phyloP scores from a whole-genome alignment of 73 alveolate genomes.

The Paramecium bursaria region DNA sequence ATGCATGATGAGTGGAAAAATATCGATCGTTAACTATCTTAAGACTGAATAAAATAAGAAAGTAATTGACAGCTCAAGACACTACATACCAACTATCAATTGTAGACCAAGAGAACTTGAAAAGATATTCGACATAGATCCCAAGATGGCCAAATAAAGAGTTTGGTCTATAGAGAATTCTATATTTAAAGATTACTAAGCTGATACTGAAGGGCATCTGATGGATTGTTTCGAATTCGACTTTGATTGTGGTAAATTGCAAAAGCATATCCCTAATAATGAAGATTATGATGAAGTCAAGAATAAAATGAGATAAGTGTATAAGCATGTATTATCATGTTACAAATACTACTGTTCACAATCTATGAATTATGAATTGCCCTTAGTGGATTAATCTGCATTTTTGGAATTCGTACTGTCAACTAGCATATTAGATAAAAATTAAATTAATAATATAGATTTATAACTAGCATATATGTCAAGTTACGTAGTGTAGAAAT shows the following conservation, averaged over 20 bases:
- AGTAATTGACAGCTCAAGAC: conserved; percentile 8
- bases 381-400: conserved; percentile 1
- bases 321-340: conserved; percentile 20
- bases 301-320: conserved; percentile 16
- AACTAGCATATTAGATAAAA: conserved; percentile 27
- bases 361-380: conserved; percentile 42
- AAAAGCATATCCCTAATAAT: conserved; percentile 14
- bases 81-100: conserved; percentile 15
- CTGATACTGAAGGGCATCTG: conserved; percentile 61
- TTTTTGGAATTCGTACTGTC: conserved; percentile 26
- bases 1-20: conserved; percentile 9
- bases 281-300: conserved; percentile 15
- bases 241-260: conserved; percentile 54
- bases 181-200: conserved; percentile 35
- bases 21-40: conserved; percentile 25
- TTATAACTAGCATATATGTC: conserved; percentile 25
- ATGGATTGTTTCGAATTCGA: conserved; percentile 57
- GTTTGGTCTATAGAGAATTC: conserved; percentile 57
- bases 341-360: conserved; percentile 40
- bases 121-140: conserved; percentile 34
- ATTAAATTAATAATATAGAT: conserved; percentile 27
- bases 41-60: neutral
- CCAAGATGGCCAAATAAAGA: conserved; percentile 3
- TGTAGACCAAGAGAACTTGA: conserved; percentile 57
- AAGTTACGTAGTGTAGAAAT: conserved; percentile 33